Evolutionary conservation across 164 flowering plant genomes (phyloP), one percentile per base, ranked within the genome.

Genomic region (Amborella trichopoda): DNA sequence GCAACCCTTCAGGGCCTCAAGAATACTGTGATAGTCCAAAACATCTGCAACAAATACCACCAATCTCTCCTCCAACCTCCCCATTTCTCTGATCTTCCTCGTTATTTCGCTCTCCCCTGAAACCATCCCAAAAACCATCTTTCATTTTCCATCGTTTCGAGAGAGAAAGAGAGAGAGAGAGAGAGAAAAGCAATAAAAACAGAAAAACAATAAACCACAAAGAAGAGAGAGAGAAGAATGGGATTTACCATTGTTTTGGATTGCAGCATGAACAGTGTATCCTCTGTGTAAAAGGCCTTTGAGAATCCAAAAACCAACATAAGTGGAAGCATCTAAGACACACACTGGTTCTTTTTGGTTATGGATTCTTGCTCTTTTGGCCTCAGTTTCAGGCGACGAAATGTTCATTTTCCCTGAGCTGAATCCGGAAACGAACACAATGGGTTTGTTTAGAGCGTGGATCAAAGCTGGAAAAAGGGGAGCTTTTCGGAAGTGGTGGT

Each of bases 311-410:
- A 68, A 69, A 5, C 85, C 91, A 59, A 81, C 71, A 42, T 67
- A 72, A 19, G 67, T 62, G 16, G 83, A 74, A 10, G 86, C 83
- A 55, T 78, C 86, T 28, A 78, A 72, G 60, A 81, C 83, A 46
- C 90, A 76, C 27, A 75, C 68, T 1, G 57, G 24, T 8, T 62
- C 48, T 28, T 56, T 50, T 40, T 53, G 49, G 5, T 28, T 30
- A 43, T 62, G 58, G 53, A 49, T 40, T 47, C 23, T 37, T 9
- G 25, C 23, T 46, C 21, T 32, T 45, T 14, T 27, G 11, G 21
- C 16, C 43, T 63, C 58, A 5, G 39, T 37, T 46, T 45, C 46
- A 25, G 44, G 16, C 20, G 33, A 18, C 23, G 24, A 20, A 17
- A 46, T 16, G 17, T 45, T 40, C 59, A 55, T 55, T 3, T 39